These are phyloP conservation scores for Trichophyton verrucosum DNA, from an alignment of 2,329 filamentous ascomycete species.

Conservation along the genomic window DNA sequence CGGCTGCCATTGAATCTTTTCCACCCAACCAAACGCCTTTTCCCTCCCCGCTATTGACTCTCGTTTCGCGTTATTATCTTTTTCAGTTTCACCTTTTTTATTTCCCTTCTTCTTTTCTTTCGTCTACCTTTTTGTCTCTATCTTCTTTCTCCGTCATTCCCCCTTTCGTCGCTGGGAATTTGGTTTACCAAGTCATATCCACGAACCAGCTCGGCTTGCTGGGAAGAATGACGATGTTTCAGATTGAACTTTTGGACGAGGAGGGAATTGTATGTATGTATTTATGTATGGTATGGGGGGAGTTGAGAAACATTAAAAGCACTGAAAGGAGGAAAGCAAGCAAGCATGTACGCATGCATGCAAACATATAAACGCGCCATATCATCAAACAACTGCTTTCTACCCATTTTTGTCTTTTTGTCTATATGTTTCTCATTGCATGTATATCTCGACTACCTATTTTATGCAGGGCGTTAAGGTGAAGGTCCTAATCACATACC, in stretches of 20 bases:
- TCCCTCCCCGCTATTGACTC: neutral
- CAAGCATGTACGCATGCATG: neutral
- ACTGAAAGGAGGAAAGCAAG: neutral
- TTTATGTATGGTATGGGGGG: neutral
- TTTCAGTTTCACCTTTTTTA: slow-evolving; percentile 1
- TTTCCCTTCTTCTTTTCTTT: too few species aligned
- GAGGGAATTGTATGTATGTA: neutral
- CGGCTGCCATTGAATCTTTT: neutral
- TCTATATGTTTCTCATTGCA: neutral
- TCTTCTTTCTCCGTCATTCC: neutral
- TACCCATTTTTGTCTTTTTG: neutral
- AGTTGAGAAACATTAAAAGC: neutral
- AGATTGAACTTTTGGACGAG: neutral
- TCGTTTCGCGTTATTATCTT: slow-evolving; percentile 5
- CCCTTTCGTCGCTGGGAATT: neutral
- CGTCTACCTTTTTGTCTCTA: neutral
- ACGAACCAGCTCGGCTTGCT: neutral
- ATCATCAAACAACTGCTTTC: neutral
- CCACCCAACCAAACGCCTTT: neutral
- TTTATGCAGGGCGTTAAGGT: neutral
- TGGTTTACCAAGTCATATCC: neutral
- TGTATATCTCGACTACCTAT: neutral
- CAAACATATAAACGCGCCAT: neutral
- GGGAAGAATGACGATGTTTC: neutral
- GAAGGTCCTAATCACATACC: neutral